Evolutionary conservation across 2,329 filamentous ascomycete genomes (phyloP).

Genomic region (Sclerotinia subarctica): DNA sequence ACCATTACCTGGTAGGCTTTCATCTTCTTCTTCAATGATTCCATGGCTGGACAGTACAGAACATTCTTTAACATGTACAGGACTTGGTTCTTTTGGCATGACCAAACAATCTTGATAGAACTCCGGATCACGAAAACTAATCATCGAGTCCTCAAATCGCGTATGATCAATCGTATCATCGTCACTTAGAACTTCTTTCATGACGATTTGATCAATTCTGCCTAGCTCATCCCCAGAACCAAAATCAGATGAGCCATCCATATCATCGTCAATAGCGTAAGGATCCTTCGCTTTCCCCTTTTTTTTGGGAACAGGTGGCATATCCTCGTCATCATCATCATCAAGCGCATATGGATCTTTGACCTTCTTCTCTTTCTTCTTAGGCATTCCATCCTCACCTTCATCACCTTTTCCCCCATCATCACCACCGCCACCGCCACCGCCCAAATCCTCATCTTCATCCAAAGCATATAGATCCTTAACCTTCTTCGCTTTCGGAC

Average conservation of each 20-base stretch:
- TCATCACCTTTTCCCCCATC: neutral
- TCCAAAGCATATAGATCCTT: conserved; percentile 15
- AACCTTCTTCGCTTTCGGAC: conserved; percentile 2
- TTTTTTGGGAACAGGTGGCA: neutral
- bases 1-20: neutral
- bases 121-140: conserved; percentile 32
- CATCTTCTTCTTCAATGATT: conserved; percentile 8
- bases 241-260: conserved; percentile 15
- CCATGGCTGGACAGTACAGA: conserved; percentile 5
- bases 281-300: neutral
- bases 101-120: conserved; percentile 35
- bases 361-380: conserved; percentile 9
- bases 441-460: conserved; percentile 12
- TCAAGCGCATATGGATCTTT: conserved; percentile 11
- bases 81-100: conserved; percentile 5
- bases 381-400: neutral
- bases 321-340: conserved; percentile 14
- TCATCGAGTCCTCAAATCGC: conserved; percentile 12
- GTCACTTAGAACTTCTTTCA: conserved; percentile 20
- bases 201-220: conserved; percentile 3
- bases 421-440: neutral
- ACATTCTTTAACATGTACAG: conserved; percentile 13
- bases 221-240: neutral
- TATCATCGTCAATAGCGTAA: neutral
- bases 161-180: conserved; percentile 1